These are phyloP conservation scores for Crataegus laevigata DNA, from an alignment of 306 rosid species.

Conservation along the genomic window DNA sequence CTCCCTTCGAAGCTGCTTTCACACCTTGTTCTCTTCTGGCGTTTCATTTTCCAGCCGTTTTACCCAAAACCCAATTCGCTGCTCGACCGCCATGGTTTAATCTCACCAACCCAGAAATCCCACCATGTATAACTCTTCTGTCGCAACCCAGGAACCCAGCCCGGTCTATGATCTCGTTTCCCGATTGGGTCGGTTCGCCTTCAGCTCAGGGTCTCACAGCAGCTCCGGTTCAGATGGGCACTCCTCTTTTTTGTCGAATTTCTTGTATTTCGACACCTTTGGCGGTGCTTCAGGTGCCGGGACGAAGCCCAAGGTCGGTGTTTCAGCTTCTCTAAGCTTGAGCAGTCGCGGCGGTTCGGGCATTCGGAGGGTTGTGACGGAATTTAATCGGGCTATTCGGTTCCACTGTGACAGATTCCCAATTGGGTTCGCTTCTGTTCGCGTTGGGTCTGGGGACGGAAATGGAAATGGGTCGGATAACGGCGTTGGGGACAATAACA, in stretches of 20 bases:
- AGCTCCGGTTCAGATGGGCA: constrained; percentile 32
- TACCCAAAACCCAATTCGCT: background rate
- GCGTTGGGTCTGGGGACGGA: constrained; percentile 24
- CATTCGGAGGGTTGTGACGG: constrained; percentile 35
- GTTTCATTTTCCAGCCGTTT: background rate
- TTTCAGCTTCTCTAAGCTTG: constrained; percentile 48
- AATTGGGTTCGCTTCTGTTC: constrained; percentile 70
- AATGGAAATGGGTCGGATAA: constrained; percentile 20
- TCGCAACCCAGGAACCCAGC: constrained; percentile 37
- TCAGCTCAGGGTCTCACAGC: constrained; percentile 27
- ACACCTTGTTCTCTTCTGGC: background rate
- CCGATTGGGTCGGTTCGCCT: constrained; percentile 46
- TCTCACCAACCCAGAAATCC: background rate
- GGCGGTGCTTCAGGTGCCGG: constrained; percentile 8
- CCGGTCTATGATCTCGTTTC: constrained; percentile 41
- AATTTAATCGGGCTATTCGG: constrained; percentile 57
- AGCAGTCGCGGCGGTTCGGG: constrained; percentile 20
- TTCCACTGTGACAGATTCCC: constrained; percentile 61
- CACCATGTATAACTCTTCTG: constrained; percentile 47
- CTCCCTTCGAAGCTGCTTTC: background rate
- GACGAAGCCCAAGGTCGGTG: constrained; percentile 25
- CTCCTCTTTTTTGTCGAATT: constrained; percentile 36
- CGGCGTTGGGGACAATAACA: constrained; percentile 22
- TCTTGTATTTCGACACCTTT: constrained; percentile 28
- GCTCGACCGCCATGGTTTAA: constrained; percentile 9